Evolutionary conservation across 805 yeast genomes (phyloP).

Genomic region (Sungouiella blattae): DNA sequence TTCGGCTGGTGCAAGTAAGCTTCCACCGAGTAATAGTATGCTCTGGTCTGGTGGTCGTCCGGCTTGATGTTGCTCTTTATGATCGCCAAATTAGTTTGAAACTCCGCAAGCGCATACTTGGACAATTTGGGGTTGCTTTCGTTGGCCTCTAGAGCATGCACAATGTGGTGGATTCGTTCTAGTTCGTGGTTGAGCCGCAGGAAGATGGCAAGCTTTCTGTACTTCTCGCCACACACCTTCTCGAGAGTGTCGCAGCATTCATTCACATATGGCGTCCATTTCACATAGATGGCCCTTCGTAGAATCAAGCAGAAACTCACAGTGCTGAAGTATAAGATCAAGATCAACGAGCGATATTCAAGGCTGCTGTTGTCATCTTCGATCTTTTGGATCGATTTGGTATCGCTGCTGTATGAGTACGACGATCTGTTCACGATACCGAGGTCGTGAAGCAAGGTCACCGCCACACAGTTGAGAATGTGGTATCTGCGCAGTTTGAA

Average conservation of each 20-base stretch:
- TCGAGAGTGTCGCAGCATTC: constrained; percentile 55
- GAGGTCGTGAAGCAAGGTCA: constrained; percentile 68
- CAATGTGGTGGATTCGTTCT: constrained; percentile 55
- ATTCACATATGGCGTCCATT: constrained; percentile 64
- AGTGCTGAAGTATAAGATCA: constrained; percentile 59
- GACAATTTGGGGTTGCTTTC: constrained; percentile 24
- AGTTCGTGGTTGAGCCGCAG: constrained; percentile 57
- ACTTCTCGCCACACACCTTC: constrained; percentile 25
- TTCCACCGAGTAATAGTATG: constrained; percentile 60
- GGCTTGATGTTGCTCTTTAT: constrained; percentile 37
- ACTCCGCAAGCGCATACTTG: constrained; percentile 42
- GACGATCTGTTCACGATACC: constrained; percentile 59
- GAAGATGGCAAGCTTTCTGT: constrained; percentile 50
- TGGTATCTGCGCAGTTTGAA: constrained; percentile 78
- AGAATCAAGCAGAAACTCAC: constrained; percentile 64
- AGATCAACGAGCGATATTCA: constrained; percentile 50
- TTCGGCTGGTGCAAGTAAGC: constrained; percentile 63
- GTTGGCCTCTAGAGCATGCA: constrained; percentile 37
- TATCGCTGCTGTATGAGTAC: constrained; percentile 13
- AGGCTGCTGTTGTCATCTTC: constrained; percentile 21
- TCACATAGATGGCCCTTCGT: constrained; percentile 57
- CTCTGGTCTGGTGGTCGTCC: constrained; percentile 40
- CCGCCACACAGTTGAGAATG: constrained; percentile 60
- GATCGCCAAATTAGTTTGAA: constrained; percentile 44
- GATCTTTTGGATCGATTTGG: constrained; percentile 8